Evolutionary conservation across 495 filamentous ascomycete genomes (phyloP).

Genomic region (Lasiosphaeriaceae sp.): DNA sequence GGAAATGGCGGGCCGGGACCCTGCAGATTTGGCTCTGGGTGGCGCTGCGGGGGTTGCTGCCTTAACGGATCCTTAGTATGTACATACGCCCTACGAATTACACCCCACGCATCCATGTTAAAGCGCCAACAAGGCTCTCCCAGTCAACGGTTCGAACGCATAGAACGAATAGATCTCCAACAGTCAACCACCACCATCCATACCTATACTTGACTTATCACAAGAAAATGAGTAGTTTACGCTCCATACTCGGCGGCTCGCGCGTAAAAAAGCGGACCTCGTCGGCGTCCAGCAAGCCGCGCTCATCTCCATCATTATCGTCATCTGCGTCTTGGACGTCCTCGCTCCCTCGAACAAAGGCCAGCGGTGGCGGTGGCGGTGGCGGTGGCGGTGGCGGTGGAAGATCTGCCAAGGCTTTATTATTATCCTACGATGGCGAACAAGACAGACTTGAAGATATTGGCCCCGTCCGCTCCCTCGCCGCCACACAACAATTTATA

Average conservation of each 20-base stretch:
- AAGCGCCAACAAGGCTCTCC: too few species aligned
- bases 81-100: too few species aligned
- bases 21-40: too few species aligned
- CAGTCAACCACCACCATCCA: too few species aligned
- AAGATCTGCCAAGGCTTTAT: slow-evolving; percentile 28
- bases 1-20: too few species aligned
- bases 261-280: slow-evolving; percentile 38
- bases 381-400: slow-evolving; percentile 51
- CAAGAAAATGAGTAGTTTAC: slow-evolving; percentile 17
- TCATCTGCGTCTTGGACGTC: slow-evolving; percentile 25
- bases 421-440: too few species aligned
- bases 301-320: slow-evolving; percentile 38
- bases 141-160: background rate
- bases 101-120: too few species aligned
- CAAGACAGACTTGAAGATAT: slow-evolving; percentile 54
- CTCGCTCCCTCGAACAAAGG: slow-evolving; percentile 55
- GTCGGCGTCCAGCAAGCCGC: slow-evolving; percentile 27
- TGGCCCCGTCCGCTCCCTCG: slow-evolving; percentile 50
- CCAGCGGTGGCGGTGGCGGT: slow-evolving; percentile 29
- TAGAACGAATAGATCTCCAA: background rate
- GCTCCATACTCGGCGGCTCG: slow-evolving; percentile 32
- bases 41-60: too few species aligned
- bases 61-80: too few species aligned
- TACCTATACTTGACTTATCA: too few species aligned
- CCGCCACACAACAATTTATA: too few species aligned